These are phyloP conservation scores for Coniophora puteana DNA, from an alignment of 1,284 basidiomycete species.

Conservation along the genomic window DNA sequence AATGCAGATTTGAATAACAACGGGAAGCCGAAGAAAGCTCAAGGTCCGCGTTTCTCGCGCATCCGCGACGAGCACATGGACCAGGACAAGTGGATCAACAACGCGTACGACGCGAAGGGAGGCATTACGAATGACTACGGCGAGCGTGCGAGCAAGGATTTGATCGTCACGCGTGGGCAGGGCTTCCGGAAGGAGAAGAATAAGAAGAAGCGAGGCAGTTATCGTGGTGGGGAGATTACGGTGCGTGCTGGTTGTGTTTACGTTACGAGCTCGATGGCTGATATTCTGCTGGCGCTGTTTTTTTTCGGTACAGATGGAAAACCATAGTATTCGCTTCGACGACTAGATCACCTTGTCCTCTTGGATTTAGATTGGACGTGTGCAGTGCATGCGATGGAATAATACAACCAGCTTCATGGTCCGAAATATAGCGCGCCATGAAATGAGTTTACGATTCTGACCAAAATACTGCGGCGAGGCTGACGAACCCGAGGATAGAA, in stretches of 20 bases:
- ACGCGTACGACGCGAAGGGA: slow-evolving; percentile 76
- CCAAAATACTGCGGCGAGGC: too few species aligned
- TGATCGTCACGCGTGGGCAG: slow-evolving; percentile 91
- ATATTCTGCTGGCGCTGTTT: too few species aligned
- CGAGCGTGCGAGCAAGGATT: slow-evolving; percentile 77
- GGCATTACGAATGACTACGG: slow-evolving; percentile 81
- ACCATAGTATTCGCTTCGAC: slow-evolving; percentile 83
- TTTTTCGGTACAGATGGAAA: slow-evolving; percentile 32
- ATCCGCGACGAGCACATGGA: slow-evolving; percentile 72
- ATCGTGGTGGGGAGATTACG: slow-evolving; percentile 89
- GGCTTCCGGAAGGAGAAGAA: slow-evolving; percentile 99
- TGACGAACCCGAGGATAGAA: too few species aligned
- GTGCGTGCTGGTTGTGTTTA: slow-evolving; percentile 39
- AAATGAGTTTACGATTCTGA: too few species aligned
- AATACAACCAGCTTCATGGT: too few species aligned
- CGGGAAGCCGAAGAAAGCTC: slow-evolving; percentile 37
- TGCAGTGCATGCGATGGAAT: background rate
- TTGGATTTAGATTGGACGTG: background rate
- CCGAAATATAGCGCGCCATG: too few species aligned
- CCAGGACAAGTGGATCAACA: slow-evolving; percentile 67
- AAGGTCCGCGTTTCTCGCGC: slow-evolving; percentile 74
- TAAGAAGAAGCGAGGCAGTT: slow-evolving; percentile 97
- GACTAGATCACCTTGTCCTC: slow-evolving; percentile 24
- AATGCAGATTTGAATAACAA: too few species aligned
- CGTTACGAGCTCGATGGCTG: background rate